phyloP scores from a whole-genome alignment of 495 filamentous ascomycete genomes.

The Tuber magnatum region DNA sequence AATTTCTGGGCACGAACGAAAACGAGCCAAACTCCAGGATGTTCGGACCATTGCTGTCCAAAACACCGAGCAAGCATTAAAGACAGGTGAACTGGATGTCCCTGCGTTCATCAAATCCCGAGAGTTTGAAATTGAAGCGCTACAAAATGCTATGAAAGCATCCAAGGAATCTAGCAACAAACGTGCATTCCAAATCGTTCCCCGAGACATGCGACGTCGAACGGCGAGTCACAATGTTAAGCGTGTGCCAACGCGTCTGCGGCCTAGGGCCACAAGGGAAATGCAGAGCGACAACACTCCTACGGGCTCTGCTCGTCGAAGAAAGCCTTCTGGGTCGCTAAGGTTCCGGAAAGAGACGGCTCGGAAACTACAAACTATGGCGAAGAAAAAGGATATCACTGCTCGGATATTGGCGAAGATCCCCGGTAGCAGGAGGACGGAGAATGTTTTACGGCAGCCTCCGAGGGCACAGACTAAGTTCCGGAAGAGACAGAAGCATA shows the following conservation, averaged over 20 bases:
- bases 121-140: conserved; percentile 77
- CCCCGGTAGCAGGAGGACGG: not conserved
- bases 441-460: conserved; percentile 59
- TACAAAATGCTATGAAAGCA: conserved; percentile 68
- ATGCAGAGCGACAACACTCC: conserved; percentile 91
- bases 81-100: conserved; percentile 71
- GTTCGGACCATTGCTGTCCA: conserved; percentile 68
- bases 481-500: conserved; percentile 75
- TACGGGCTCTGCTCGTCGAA: conserved; percentile 61
- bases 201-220: conserved; percentile 70
- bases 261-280: conserved; percentile 64
- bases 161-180: conserved; percentile 60
- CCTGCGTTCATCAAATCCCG: conserved; percentile 72
- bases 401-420: conserved; percentile 42
- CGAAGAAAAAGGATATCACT: conserved; percentile 52
- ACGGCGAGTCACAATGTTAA: conserved; percentile 95
- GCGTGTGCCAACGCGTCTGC: conserved; percentile 72
- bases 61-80: conserved; percentile 60
- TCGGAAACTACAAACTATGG: conserved; percentile 60
- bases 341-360: conserved; percentile 77
- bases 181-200: conserved; percentile 83
- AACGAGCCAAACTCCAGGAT: conserved; percentile 61
- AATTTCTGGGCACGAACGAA: conserved; percentile 43
- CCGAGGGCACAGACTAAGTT: conserved; percentile 62
- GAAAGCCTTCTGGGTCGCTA: conserved; percentile 62